phyloP scores from a whole-genome alignment of 352 stramenopile species.

The Globisporangium recalcitrans region DNA sequence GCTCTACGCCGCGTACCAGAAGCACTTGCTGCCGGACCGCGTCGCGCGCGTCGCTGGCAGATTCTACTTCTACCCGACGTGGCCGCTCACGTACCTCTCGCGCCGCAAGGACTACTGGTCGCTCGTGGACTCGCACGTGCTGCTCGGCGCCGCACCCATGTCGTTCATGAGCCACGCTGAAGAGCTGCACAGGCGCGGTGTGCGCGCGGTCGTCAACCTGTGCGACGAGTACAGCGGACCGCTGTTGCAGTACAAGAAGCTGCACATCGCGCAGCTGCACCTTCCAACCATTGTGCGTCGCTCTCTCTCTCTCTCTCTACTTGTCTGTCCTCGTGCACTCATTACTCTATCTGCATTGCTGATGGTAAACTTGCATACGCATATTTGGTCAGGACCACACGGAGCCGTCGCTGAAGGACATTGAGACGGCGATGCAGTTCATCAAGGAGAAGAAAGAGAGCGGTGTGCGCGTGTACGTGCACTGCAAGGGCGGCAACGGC shows the following conservation, averaged over 20 bases:
- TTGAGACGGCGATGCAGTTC: constrained; percentile 82
- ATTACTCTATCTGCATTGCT: background rate
- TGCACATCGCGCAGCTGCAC: constrained; percentile 86
- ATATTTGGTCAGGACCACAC: constrained; percentile 55
- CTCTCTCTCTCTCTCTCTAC: background rate
- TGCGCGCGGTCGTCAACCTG: constrained; percentile 93
- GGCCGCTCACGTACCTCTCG: constrained; percentile 88
- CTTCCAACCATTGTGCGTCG: constrained; percentile 87
- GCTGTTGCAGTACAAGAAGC: constrained; percentile 75
- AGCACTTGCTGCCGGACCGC: constrained; percentile 75
- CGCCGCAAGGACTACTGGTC: constrained; percentile 89
- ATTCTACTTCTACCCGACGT: constrained; percentile 90
- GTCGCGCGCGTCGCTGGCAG: constrained; percentile 76
- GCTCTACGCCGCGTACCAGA: constrained; percentile 87
- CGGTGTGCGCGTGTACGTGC: constrained; percentile 92
- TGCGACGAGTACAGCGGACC: constrained; percentile 95
- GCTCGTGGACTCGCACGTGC: constrained; percentile 88
- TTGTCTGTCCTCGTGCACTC: background rate
- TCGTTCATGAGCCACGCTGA: constrained; percentile 85
- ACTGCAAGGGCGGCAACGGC: constrained; percentile 95
- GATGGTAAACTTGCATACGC: background rate
- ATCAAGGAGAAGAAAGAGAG: constrained; percentile 82
- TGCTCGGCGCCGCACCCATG: constrained; percentile 91
- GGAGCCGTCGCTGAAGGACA: constrained; percentile 62
- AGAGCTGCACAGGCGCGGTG: constrained; percentile 62